Conservation (phyloP, 495 filamentous ascomycete species). For the Talaromyces liani region DNA sequence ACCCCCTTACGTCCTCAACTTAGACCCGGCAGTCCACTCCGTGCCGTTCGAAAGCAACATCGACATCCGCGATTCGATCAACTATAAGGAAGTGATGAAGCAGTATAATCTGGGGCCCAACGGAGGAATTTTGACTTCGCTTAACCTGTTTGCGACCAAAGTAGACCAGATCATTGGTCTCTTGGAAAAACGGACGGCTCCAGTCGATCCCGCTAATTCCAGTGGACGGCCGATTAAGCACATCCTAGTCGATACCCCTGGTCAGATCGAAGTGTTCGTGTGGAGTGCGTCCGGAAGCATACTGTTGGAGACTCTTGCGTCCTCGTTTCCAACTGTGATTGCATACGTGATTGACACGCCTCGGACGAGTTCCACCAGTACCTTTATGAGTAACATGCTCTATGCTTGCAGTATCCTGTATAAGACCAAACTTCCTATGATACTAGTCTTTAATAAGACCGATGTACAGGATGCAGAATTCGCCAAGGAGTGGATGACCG, state of each 20-base stretch:
- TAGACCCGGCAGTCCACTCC: conserved; percentile 87
- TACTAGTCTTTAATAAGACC: conserved; percentile 97
- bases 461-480: conserved; percentile 87
- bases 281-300: conserved; percentile 94
- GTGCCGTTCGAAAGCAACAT: conserved; percentile 99
- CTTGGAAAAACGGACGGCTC: conserved; percentile 75
- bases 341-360: conserved; percentile 98
- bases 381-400: conserved; percentile 99
- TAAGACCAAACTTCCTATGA: conserved; percentile 97
- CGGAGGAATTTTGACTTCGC: conserved; percentile 91
- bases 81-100: conserved; percentile 99
- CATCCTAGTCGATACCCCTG: conserved; percentile 90
- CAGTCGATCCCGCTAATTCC: conserved; percentile 51
- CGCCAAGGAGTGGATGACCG: conserved; percentile 99
- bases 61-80: conserved; percentile 96
- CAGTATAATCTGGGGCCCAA: conserved; percentile 98
- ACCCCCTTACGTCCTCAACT: conserved; percentile 89
- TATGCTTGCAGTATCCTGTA: conserved; percentile 97
- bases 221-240: conserved; percentile 62
- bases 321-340: conserved; percentile 89
- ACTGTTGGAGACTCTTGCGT: conserved; percentile 85
- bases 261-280: conserved; percentile 97
- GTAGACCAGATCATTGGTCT: conserved; percentile 88
- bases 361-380: conserved; percentile 81
- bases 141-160: conserved; percentile 96